Conservation (phyloP, 768 basidiomycete genomes). For the Trametes cubensis region DNA sequence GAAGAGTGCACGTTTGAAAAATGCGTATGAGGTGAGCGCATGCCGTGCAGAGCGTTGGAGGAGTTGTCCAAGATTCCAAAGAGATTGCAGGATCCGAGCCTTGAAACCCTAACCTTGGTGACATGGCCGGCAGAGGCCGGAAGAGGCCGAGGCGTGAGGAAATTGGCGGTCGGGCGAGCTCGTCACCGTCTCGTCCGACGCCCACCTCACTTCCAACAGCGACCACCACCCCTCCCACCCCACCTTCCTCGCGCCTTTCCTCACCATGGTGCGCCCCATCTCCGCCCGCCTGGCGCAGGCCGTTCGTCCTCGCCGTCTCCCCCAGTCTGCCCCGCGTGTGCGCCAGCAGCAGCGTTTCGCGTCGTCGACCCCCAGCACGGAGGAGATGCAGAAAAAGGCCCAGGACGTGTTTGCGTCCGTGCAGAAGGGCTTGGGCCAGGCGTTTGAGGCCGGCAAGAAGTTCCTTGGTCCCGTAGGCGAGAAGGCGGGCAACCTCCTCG, state of each 20-base stretch:
- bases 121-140: conserved; percentile 10
- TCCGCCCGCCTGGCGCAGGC: conserved; percentile 30
- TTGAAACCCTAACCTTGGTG: not conserved
- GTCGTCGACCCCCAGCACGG: conserved; percentile 37
- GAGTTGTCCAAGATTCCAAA: too few relatives aligned
- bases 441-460: conserved; percentile 54
- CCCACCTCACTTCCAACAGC: conserved; percentile 18
- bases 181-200: conserved; percentile 30
- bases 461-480: conserved; percentile 52
- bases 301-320: conserved; percentile 27
- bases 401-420: conserved; percentile 64
- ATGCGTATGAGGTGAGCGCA: too few relatives aligned
- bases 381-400: conserved; percentile 67
- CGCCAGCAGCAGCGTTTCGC: conserved; percentile 31
- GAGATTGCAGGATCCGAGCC: not conserved
- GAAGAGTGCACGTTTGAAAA: too few relatives aligned
- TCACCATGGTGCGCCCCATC: conserved; percentile 31
- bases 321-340: conserved; percentile 20
- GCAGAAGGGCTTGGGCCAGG: conserved; percentile 58
- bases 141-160: conserved; percentile 22
- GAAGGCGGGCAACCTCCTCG: conserved; percentile 60
- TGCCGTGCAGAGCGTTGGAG: too few relatives aligned
- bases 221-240: conserved; percentile 15
- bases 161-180: conserved; percentile 21
- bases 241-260: conserved; percentile 15